Evolutionary conservation across 2,329 filamentous ascomycete species (phyloP).

Genomic region (Purpureocillium takamizusanense): DNA sequence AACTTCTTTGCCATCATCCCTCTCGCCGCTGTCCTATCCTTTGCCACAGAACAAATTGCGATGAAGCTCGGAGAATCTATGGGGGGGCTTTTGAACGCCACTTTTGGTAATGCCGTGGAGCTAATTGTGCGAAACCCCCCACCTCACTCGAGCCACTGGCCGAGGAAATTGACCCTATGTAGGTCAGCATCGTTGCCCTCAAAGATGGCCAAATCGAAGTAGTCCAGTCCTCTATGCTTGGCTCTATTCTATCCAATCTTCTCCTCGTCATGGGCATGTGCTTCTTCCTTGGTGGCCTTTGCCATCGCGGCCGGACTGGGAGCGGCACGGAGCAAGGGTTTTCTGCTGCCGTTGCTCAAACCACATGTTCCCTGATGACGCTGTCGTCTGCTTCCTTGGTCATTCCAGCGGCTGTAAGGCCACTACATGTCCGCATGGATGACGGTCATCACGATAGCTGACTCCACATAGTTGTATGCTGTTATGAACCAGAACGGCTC

Average conservation of each 20-base stretch:
- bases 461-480: slow-evolving; percentile 58
- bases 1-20: slow-evolving; percentile 79
- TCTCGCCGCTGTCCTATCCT: slow-evolving; percentile 63
- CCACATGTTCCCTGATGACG: slow-evolving; percentile 66
- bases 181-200: slow-evolving; percentile 93
- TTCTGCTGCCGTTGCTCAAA: slow-evolving; percentile 68
- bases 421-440: too few relatives aligned
- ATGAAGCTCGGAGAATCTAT: slow-evolving; percentile 63
- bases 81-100: slow-evolving; percentile 66
- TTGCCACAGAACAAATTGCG: slow-evolving; percentile 70
- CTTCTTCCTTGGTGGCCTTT: slow-evolving; percentile 66
- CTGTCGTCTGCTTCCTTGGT: slow-evolving; percentile 72
- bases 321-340: slow-evolving; percentile 60
- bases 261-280: slow-evolving; percentile 78
- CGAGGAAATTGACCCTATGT: too few relatives aligned
- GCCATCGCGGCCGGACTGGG: slow-evolving; percentile 49
- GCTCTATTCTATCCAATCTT: slow-evolving; percentile 90
- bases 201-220: slow-evolving; percentile 81
- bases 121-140: slow-evolving; percentile 53
- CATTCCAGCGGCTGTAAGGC: slow-evolving; percentile 58
- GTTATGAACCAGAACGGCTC: slow-evolving; percentile 27
- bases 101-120: slow-evolving; percentile 73
- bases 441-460: slow-evolving; percentile 13
- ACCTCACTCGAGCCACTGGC: too few relatives aligned
- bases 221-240: slow-evolving; percentile 96